phyloP scores from a whole-genome alignment of 805 yeast genomes.

The Zygosaccharomyces bailii region DNA sequence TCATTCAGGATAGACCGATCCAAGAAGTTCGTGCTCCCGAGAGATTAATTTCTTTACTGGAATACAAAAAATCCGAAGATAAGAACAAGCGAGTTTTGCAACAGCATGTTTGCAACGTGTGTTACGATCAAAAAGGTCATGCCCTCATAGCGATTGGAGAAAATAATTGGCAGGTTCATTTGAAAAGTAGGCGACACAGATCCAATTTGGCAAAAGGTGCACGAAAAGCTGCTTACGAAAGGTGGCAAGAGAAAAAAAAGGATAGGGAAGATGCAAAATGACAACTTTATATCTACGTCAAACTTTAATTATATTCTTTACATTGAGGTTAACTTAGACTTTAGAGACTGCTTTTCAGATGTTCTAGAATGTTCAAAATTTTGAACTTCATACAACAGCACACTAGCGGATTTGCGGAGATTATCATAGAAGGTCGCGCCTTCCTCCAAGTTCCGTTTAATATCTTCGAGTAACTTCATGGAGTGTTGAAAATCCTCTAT shows the following conservation, averaged over 20 bases:
- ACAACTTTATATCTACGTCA: too few species aligned
- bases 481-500: slow-evolving; percentile 29
- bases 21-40: slow-evolving; percentile 39
- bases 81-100: slow-evolving; percentile 45
- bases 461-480: slow-evolving; percentile 45
- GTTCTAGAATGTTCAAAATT: slow-evolving; percentile 50
- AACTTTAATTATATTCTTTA: too few species aligned
- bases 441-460: slow-evolving; percentile 57
- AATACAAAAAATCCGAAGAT: slow-evolving; percentile 11
- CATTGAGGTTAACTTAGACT: slow-evolving; percentile 22
- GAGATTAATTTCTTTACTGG: slow-evolving; percentile 31
- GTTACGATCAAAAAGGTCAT: slow-evolving; percentile 54
- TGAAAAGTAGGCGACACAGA: slow-evolving; percentile 64
- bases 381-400: slow-evolving; percentile 48
- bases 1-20: slow-evolving; percentile 30
- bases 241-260: slow-evolving; percentile 32
- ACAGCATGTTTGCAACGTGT: slow-evolving; percentile 63
- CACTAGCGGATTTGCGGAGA: slow-evolving; percentile 46
- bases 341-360: slow-evolving; percentile 51
- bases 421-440: slow-evolving; percentile 71
- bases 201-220: slow-evolving; percentile 46
- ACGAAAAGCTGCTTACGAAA: slow-evolving; percentile 53
- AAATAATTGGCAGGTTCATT: slow-evolving; percentile 65
- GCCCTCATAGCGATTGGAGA: slow-evolving; percentile 69
- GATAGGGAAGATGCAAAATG: not conserved